Evolutionary conservation across 2,329 filamentous ascomycete genomes (phyloP).

Genomic region (Neopestalotiopsis rosae): DNA sequence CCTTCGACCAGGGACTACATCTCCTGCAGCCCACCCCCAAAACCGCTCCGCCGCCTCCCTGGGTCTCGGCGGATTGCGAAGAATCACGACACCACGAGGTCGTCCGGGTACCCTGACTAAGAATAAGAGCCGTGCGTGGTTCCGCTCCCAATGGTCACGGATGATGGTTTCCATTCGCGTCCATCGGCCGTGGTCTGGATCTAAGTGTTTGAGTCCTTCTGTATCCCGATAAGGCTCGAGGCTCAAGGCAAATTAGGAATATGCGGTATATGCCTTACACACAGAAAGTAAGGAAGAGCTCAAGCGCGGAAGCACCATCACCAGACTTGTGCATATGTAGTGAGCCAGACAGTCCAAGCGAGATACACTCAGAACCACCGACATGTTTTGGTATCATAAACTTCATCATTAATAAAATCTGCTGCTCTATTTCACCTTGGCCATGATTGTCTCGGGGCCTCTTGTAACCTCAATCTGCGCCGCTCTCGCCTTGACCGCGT

Average conservation of each 20-base stretch:
- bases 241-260: too few species aligned
- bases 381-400: background rate
- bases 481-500: conserved; percentile 85
- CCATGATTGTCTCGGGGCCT: conserved; percentile 92
- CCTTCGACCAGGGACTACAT: background rate
- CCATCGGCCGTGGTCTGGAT: conserved; percentile 44
- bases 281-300: too few species aligned
- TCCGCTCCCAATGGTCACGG: conserved; percentile 23
- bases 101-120: conserved; percentile 15
- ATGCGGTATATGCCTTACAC: too few species aligned
- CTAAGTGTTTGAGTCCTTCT: conserved; percentile 29
- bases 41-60: background rate
- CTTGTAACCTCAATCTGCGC: conserved; percentile 82
- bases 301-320: too few species aligned
- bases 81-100: conserved; percentile 23
- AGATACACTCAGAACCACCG: too few species aligned
- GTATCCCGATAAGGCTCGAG: conserved; percentile 25
- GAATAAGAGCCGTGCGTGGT: conserved; percentile 30
- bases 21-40: background rate
- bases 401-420: background rate
- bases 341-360: too few species aligned
- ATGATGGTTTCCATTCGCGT: conserved; percentile 28
- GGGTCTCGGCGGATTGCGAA: background rate
- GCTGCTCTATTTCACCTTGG: conserved; percentile 73
- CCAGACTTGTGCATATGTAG: too few species aligned